Conservation (phyloP, 768 basidiomycete genomes). For the Panaeolus papilionaceus region DNA sequence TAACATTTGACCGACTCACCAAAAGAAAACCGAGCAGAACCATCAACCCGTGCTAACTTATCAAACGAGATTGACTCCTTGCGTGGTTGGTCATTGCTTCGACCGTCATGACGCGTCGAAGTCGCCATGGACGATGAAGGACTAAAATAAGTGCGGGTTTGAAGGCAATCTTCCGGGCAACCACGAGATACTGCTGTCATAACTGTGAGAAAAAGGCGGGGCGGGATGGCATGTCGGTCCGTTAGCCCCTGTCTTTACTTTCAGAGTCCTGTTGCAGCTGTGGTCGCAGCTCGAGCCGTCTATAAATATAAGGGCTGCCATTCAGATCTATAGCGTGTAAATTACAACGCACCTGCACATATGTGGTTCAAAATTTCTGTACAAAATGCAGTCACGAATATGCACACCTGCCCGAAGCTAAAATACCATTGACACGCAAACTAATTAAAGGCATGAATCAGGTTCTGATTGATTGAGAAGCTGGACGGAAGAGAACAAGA, state of each 20-base stretch:
- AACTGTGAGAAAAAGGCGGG: not conserved
- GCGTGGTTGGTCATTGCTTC: conserved; percentile 41
- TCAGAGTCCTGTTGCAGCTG: no score
- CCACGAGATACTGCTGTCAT: not conserved
- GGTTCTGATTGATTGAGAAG: no score
- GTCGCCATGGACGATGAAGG: conserved; percentile 5
- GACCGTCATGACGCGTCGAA: conserved; percentile 40
- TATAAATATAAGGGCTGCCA: no score
- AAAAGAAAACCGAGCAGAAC: conserved; percentile 75
- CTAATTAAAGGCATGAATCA: no score
- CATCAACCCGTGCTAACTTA: conserved; percentile 73
- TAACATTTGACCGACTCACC: conserved; percentile 41
- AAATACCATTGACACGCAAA: no score
- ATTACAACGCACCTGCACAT: no score
- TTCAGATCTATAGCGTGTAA: no score
- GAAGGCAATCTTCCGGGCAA: not conserved
- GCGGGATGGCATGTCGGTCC: not conserved
- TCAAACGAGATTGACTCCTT: conserved; percentile 56
- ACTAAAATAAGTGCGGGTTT: conserved; percentile 1
- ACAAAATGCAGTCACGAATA: no score
- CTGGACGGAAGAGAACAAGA: no score
- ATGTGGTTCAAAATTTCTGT: no score
- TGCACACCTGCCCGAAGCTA: no score
- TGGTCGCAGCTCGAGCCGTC: no score
- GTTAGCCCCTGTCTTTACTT: not conserved